Base-by-base conservation (phyloP, 2,329 filamentous ascomycete species). In the Sordariomycetes sp. region DNA sequence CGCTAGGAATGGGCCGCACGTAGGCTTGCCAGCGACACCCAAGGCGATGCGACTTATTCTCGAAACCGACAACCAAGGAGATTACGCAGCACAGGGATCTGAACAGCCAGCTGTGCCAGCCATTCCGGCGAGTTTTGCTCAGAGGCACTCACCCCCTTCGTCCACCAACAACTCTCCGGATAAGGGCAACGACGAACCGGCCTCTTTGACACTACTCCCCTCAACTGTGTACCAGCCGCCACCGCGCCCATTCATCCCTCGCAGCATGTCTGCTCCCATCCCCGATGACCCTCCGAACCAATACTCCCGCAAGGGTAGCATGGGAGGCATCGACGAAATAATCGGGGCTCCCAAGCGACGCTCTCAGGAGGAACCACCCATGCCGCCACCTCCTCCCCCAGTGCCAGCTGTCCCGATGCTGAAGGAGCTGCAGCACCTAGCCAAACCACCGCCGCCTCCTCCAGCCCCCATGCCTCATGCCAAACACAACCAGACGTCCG, bases 11-110 rank as follows among this genome's bases (percentile, higher is more conserved):
- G 68, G 68, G 2, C 64, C 71, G 2, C 69, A 73, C 6, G 71
- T 90, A 33, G 88, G 87, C 1, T 70, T 94, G n/a, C 87, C 90
- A 11, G 86, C 87, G 3, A 95, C 88, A 1, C 88, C 90, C 20
- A 80, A 86, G 60, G 87, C 87, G 2, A 94, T 95, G 87, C 76
- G 83, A 15, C 77, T 93, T 2, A 77, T 85, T 28, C 78, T 90
- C 45, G 72, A 75, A 43, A 58, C 67, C 3, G 71, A 79, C 38
- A 62, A 68, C 29, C 14, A 17, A 24, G 8, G 16, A 32, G 8
- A 21, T 6, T 28, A 16, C 9, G 10, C 6, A 31, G 19, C 10
- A 5, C 28, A 31, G 20, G 6, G 16, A 12, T n/a, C 4, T 6
- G 15, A 40, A 37, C 19, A 53, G 43, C 37, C 79, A 0, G 66